Evolutionary conservation across 2,329 filamentous ascomycete species (phyloP), one percentile per base, ranked within the genome.

Genomic region (Ophiostoma quercus): DNA sequence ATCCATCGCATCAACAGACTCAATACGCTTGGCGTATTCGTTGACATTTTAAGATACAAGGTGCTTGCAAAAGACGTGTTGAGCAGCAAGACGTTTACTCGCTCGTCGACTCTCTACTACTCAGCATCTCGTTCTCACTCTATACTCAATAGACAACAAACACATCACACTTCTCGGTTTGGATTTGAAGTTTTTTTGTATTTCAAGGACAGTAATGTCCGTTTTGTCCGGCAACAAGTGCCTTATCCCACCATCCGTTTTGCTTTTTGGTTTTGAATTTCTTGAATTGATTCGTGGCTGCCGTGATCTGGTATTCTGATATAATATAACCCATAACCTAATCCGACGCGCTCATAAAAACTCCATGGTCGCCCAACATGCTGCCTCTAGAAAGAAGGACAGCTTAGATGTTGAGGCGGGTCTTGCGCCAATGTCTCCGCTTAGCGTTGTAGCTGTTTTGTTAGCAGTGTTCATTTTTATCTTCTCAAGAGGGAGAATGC

Each of bases 371-470:
- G 25, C 70, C 68, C 69, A 67, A 67, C 60, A 66, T 68, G 66
- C 39, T n/a, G n/a, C n/a, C n/a, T n/a, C n/a, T n/a, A n/a, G n/a
- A n/a, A n/a, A n/a, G n/a, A n/a, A n/a, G n/a, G n/a, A n/a, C n/a
- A n/a, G n/a, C 82, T 87, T 95, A 99, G 87, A 99, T 96, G 82
- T 93, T 93, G 85, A 99, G 92, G 82, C 93, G 91, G 82, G 95
- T 98, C 94, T 99, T 99, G 87, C 95, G 92, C 95, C 95, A 99
- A 84, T 99, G 95, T 86, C 95, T 92, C 84, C 95, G 88, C 92
- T 99, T 99, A 80, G 95, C 94, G 88, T 99, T 99, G 90, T 99
- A 99, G 87, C 95, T 99, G 47, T 47, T 25, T 22, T 63, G 67
- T 68, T 39, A 70, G 67, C 47, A 66, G 5, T 14, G 29, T n/a